These are phyloP conservation scores for Parastagonospora nodorum DNA, from an alignment of 2,329 filamentous ascomycete genomes.

Conservation along the genomic window DNA sequence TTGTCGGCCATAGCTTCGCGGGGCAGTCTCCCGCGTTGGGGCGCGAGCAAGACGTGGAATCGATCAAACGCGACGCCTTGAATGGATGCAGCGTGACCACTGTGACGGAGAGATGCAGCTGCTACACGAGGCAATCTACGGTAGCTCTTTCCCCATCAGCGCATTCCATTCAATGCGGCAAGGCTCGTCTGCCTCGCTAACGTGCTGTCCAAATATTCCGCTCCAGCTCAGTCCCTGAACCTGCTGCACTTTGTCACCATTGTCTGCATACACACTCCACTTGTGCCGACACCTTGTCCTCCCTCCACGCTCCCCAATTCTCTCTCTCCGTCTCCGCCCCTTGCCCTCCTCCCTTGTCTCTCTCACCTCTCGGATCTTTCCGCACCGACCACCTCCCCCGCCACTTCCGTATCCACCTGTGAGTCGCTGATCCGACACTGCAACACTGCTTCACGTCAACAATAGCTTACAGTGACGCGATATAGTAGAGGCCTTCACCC, in stretches of 20 bases:
- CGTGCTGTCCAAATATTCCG: constrained; percentile 30
- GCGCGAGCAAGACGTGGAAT: not conserved
- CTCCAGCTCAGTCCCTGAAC: not conserved
- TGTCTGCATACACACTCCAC: constrained; percentile 29
- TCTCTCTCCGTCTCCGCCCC: constrained; percentile 21
- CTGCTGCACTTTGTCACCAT: constrained; percentile 10
- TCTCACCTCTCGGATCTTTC: constrained; percentile 21
- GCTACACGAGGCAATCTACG: constrained; percentile 9
- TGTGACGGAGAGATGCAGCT: constrained; percentile 12
- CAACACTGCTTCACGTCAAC: constrained; percentile 24
- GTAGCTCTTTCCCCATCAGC: constrained; percentile 11
- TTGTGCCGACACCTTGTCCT: constrained; percentile 9
- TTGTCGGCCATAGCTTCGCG: too few relatives aligned
- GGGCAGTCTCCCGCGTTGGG: too few relatives aligned
- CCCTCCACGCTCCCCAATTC: constrained; percentile 13
- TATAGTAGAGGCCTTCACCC: constrained; percentile 10
- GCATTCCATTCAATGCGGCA: constrained; percentile 31
- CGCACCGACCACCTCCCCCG: constrained; percentile 42
- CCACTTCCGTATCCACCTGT: constrained; percentile 41
- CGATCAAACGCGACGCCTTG: not conserved
- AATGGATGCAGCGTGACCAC: constrained; percentile 15
- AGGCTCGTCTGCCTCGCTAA: constrained; percentile 40
- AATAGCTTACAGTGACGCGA: constrained; percentile 27
- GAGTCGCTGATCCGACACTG: constrained; percentile 25
- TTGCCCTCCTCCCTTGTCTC: constrained; percentile 15